Evolutionary conservation across 2,329 filamentous ascomycete species (phyloP).

Genomic region (Phyllosticta ampelicida): DNA sequence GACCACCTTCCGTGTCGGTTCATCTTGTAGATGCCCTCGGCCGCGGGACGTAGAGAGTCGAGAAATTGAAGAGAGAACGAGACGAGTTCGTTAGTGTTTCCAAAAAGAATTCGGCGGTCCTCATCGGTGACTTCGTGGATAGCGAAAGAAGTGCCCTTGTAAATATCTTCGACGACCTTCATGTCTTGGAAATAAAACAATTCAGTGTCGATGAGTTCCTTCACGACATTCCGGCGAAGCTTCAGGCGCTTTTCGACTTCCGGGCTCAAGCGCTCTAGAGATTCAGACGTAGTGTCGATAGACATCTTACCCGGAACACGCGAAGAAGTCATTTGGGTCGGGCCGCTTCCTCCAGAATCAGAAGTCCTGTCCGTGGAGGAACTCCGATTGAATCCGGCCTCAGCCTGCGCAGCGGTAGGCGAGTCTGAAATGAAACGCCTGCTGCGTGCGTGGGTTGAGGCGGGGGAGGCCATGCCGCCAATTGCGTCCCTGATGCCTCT

Average conservation of each 20-base stretch:
- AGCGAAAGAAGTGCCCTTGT: slow-evolving; percentile 81
- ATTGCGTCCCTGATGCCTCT: not conserved
- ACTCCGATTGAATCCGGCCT: not conserved
- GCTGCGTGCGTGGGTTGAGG: not conserved
- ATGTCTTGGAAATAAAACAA: slow-evolving; percentile 85
- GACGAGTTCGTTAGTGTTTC: slow-evolving; percentile 85
- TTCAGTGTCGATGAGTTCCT: slow-evolving; percentile 89
- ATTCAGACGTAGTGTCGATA: not conserved
- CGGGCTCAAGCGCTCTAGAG: not conserved
- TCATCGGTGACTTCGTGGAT: slow-evolving; percentile 69
- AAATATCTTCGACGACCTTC: slow-evolving; percentile 96
- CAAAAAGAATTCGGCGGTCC: slow-evolving; percentile 83
- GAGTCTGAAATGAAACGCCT: not conserved
- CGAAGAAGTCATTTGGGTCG: not conserved
- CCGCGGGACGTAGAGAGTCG: slow-evolving; percentile 68
- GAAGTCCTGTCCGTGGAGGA: not conserved
- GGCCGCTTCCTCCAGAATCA: not conserved
- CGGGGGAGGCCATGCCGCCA: not conserved
- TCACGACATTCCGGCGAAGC: slow-evolving; percentile 74
- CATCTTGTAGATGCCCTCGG: slow-evolving; percentile 59
- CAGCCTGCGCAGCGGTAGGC: not conserved
- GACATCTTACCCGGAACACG: not conserved
- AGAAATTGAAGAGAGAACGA: slow-evolving; percentile 74
- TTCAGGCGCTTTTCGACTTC: slow-evolving; percentile 53
- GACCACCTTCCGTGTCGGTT: slow-evolving; percentile 41